phyloP scores from a whole-genome alignment of 345 rosid genomes.

The Mallotus nudiflorus region DNA sequence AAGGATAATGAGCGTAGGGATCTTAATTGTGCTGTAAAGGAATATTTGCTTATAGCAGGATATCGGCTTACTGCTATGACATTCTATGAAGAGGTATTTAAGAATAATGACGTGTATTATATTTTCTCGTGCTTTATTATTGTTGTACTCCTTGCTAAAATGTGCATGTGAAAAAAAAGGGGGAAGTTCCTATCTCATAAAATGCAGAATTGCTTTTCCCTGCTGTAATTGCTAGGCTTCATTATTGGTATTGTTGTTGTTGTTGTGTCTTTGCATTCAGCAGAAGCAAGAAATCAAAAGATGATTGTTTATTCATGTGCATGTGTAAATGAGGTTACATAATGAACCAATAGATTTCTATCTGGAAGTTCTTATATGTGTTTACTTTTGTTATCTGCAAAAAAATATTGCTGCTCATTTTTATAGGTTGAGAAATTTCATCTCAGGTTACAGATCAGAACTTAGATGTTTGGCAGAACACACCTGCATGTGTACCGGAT shows the following conservation, averaged over 20 bases:
- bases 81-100: conserved; percentile 84
- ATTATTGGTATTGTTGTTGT: not conserved
- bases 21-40: conserved; percentile 93
- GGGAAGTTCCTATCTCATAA: not conserved
- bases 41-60: conserved; percentile 91
- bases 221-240: not conserved
- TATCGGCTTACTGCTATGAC: conserved; percentile 96
- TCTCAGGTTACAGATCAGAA: conserved; percentile 92
- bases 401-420: not conserved
- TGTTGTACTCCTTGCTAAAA: not conserved
- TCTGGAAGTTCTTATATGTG: not conserved
- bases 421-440: conserved; percentile 22
- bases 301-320: too few species aligned
- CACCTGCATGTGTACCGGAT: conserved; percentile 86
- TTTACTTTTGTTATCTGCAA: not conserved
- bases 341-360: too few species aligned
- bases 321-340: too few species aligned
- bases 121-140: not conserved
- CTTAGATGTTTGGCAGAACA: conserved; percentile 81
- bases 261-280: not conserved
- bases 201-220: not conserved
- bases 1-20: conserved; percentile 81
- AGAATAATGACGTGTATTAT: not conserved
- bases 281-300: not conserved
- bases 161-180: not conserved